Evolutionary conservation across 73 alveolate species (phyloP).

Genomic region (Urostyla sp.): DNA sequence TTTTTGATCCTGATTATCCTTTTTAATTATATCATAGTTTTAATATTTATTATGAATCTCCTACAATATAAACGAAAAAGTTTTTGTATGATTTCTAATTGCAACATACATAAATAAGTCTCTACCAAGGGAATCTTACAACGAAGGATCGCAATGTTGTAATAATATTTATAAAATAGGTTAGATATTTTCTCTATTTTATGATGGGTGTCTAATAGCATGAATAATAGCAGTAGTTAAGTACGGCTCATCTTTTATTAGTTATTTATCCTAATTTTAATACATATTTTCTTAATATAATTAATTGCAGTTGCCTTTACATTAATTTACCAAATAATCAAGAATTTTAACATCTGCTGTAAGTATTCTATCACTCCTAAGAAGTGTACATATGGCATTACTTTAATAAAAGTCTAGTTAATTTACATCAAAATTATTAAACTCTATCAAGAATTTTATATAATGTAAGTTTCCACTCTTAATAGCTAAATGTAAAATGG

Average conservation of each 20-base stretch:
- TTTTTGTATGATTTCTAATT: slow-evolving; percentile 70
- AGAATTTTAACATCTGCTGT: slow-evolving; percentile 28
- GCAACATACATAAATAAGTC: slow-evolving; percentile 75
- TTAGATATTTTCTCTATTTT: slow-evolving; percentile 41
- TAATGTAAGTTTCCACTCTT: slow-evolving; percentile 37
- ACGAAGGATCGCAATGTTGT: slow-evolving; percentile 4
- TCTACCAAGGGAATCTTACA: slow-evolving; percentile 70
- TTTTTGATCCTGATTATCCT: slow-evolving; percentile 69
- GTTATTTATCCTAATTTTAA: not conserved
- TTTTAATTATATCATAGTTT: slow-evolving; percentile 54
- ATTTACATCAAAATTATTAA: slow-evolving; percentile 2
- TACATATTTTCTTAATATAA: not conserved
- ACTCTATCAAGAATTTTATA: slow-evolving; percentile 47
- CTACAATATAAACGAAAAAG: slow-evolving; percentile 49
- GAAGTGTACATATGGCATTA: slow-evolving; percentile 25
- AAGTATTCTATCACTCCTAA: slow-evolving; percentile 36
- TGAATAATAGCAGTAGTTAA: slow-evolving; percentile 68
- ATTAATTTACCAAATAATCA: slow-evolving; percentile 1
- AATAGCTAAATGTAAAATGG: slow-evolving; percentile 60
- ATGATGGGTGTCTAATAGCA: slow-evolving; percentile 66
- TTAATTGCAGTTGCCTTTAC: slow-evolving; percentile 14
- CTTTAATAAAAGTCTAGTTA: slow-evolving; percentile 11
- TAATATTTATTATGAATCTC: slow-evolving; percentile 49
- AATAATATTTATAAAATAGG: not conserved
- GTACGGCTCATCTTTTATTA: slow-evolving; percentile 17